Evolutionary conservation across 108 stramenopile genomes (phyloP), one percentile per base, ranked within the genome.

Genomic region (Skeletonema potamos): DNA sequence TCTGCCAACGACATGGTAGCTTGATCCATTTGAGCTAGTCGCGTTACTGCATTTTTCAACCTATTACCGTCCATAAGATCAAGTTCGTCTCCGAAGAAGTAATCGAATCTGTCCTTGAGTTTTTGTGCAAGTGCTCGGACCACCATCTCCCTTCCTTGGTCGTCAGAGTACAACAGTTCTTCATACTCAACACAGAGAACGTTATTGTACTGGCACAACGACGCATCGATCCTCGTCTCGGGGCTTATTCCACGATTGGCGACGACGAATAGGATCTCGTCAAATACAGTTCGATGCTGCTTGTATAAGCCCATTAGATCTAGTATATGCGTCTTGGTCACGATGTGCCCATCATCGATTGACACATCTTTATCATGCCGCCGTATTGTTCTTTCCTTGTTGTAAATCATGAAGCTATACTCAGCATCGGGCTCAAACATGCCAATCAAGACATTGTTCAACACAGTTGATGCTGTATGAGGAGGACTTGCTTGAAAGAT

Each of bases 151-250:
- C 70, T 64, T 12, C 72, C 64, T 32, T 28, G 28, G 0, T 54
- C 33, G 7, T 54, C 48, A 2, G 70, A 55, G 48, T 65, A 72
- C 15, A 39, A 9, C 30, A 72, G 32, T 12, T 72, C 76, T 67
- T 77, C 64, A 18, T 60, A 77, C 27, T 72, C 71, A 55, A 77
- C 7, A 36, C 76, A 77, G 24, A 77, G 29, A 36, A 77, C 76
- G 39, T 77, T 77, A 8, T 55, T 55, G 51, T 74, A 74, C 37
- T 67, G 62, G 8, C 74, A 74, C 33, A 67, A 18, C 10, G 39
- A 51, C 26, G 66, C 2, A 54, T 74, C 66, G 36, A 67, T 39
- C 39, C 59, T 66, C 27, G 54, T 67, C 26, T 67, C 74, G 6
- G 39, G 22, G 48, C 27, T 62, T 27, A 29, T 13, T 13, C 76